Percentiles rank a stretch among this genome's conserved stretches.
phyloP scores from a whole-genome alignment of 75 land plant genomes.

The Sequoia sempervirens region DNA sequence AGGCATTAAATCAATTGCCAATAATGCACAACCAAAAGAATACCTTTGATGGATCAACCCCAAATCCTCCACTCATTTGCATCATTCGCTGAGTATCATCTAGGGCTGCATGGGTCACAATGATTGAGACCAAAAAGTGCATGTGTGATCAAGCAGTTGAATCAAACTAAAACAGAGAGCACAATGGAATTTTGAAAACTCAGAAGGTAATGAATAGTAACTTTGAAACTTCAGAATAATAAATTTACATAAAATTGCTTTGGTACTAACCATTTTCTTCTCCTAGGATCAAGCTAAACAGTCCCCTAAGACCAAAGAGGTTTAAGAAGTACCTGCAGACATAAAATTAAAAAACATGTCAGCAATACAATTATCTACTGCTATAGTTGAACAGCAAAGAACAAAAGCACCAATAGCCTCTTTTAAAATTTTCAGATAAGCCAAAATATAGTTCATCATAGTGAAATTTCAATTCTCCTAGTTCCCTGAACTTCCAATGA shows the following conservation, averaged over 20 bases:
- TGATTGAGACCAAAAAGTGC: background rate
- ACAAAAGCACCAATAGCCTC: background rate
- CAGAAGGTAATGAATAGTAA: background rate
- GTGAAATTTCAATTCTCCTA: background rate
- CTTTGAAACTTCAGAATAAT: background rate
- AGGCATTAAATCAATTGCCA: background rate
- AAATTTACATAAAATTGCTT: background rate
- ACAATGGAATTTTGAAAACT: background rate
- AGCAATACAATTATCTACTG: background rate
- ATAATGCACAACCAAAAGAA: background rate
- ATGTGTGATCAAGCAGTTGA: background rate
- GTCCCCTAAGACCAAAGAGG: conserved; percentile 89
- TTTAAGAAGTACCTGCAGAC: conserved; percentile 82
- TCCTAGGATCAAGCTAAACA: conserved; percentile 94
- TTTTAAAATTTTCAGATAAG: background rate
- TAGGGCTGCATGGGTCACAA: conserved; percentile 43
- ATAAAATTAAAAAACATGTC: background rate
- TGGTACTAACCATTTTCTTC: conserved; percentile 89
- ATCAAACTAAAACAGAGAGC: background rate
- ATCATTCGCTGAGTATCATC: conserved; percentile 97
- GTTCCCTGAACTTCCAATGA: background rate
- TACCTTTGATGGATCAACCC: conserved; percentile 86
- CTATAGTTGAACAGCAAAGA: background rate
- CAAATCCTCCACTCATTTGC: conserved; percentile 99
- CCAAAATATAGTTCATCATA: background rate